phyloP scores from a whole-genome alignment of 2,329 filamentous ascomycete genomes.

The Seiridium cupressi region DNA sequence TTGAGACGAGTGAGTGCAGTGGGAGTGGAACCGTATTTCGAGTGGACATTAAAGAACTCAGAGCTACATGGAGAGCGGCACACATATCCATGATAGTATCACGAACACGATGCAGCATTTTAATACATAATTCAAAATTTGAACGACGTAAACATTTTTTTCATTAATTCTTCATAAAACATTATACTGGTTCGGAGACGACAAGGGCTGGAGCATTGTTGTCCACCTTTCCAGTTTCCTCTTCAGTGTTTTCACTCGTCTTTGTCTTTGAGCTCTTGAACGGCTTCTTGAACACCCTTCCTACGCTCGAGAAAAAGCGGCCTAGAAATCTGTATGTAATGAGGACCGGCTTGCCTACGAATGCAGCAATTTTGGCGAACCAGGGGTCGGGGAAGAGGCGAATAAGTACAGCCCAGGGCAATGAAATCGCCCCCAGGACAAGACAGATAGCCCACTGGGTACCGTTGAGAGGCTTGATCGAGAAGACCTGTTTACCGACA shows the following conservation, averaged over 20 bases:
- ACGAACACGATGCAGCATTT: too few relatives aligned
- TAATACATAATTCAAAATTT: too few relatives aligned
- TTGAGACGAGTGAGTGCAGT: too few relatives aligned
- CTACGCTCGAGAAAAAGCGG: constrained; percentile 15
- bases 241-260: background rate
- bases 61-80: too few relatives aligned
- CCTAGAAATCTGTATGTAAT: constrained; percentile 21
- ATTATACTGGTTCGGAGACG: constrained; percentile 13
- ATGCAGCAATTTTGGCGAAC: constrained; percentile 29
- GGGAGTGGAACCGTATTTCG: too few relatives aligned
- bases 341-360: constrained; percentile 28
- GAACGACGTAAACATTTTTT: too few relatives aligned
- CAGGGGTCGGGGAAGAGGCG: constrained; percentile 47
- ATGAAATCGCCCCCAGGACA: constrained; percentile 44
- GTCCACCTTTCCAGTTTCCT: background rate
- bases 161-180: too few relatives aligned
- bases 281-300: constrained; percentile 15
- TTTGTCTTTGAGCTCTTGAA: constrained; percentile 4
- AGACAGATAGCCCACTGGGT: constrained; percentile 54
- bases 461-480: constrained; percentile 46
- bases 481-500: constrained; percentile 53
- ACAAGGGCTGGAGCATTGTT: constrained; percentile 22
- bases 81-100: too few relatives aligned
- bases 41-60: too few relatives aligned
- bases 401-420: constrained; percentile 49